Base-by-base conservation (phyloP, 495 filamentous ascomycete species). In the Neurospora sp. region DNA sequence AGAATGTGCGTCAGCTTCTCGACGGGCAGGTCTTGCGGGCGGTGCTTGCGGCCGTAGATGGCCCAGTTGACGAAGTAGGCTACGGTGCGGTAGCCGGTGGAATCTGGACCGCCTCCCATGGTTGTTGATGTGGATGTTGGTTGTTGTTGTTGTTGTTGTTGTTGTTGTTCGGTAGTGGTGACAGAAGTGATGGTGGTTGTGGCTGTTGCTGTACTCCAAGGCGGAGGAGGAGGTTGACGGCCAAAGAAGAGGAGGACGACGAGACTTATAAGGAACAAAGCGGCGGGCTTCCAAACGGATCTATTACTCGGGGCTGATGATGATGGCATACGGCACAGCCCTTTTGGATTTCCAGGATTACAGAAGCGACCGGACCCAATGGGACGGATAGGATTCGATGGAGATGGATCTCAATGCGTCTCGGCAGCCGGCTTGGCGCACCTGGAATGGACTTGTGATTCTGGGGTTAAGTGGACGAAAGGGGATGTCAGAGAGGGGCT, bases 61-160 rank as follows among this genome's bases (percentile, higher is more conserved):
- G 93, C 95, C 94, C 93, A 96, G 82, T 97, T 94, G 71, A 93
- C 91, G 75, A 90, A 97, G 84, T 97, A 97, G 18, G 91, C 92
- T 70, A 96, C 91, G 7, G 90, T 86, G 74, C 88, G 88, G 79
- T 89, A 92, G 70, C 88, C 82, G 41, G 10, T 47, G 39, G 71
- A 82, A 35, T 65, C 53, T 71, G 79, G 80, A 71, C 81, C 81
- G 74, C 83, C 83, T 70, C 80, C 82, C 85, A 87, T 87, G 8
- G 73, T 86, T 47, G 37, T 86, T 47, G 37, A 9, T 22, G 72
- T 27, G 65, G 73, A n/a, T 61, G 71, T 72, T 70, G 47, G 65
- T 69, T 65, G 27, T 53, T 69, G 39, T 16, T 73, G 16, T 39
- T 44, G 4, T 53, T n/a, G 27, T 70, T 7, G 35, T 31, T 39